These are phyloP conservation scores for Vitellaria paradoxa DNA, from an alignment of 179 eudicot species.

Conservation along the genomic window DNA sequence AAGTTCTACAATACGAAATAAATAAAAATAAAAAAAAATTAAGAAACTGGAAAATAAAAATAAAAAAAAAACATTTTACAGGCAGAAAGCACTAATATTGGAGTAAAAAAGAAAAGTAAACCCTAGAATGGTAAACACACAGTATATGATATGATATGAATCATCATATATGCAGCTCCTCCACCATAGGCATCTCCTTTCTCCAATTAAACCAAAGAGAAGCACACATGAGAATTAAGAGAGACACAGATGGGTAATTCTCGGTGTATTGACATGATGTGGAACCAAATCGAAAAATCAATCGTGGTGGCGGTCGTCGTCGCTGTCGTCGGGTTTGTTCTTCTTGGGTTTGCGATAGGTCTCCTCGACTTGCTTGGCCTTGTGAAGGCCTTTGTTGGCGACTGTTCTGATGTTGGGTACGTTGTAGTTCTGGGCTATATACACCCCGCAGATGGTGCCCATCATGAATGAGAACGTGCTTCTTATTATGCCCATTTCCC, in stretches of 20 bases:
- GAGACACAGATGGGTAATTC: background rate
- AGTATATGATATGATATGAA: background rate
- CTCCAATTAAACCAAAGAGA: background rate
- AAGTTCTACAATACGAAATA: background rate
- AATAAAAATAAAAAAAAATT: too few species aligned
- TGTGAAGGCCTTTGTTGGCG: constrained; percentile 12
- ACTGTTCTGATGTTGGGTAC: constrained; percentile 22
- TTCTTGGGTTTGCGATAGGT: constrained; percentile 27
- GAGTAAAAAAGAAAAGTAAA: background rate
- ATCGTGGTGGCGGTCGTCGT: background rate
- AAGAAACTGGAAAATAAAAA: too few species aligned
- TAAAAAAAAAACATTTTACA: background rate
- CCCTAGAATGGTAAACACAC: background rate
- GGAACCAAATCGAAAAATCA: background rate
- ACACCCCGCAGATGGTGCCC: constrained; percentile 33
- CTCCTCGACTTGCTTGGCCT: constrained; percentile 29
- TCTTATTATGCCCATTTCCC: constrained; percentile 28
- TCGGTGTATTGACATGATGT: background rate
- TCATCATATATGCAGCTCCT: background rate
- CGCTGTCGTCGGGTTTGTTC: background rate
- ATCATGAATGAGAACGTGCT: constrained; percentile 21
- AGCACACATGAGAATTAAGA: background rate
- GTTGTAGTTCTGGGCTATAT: constrained; percentile 28
- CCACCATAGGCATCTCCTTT: background rate
- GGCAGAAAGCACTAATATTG: background rate